Conservation (phyloP, 345 rosid species). For the Populus simonii region DNA sequence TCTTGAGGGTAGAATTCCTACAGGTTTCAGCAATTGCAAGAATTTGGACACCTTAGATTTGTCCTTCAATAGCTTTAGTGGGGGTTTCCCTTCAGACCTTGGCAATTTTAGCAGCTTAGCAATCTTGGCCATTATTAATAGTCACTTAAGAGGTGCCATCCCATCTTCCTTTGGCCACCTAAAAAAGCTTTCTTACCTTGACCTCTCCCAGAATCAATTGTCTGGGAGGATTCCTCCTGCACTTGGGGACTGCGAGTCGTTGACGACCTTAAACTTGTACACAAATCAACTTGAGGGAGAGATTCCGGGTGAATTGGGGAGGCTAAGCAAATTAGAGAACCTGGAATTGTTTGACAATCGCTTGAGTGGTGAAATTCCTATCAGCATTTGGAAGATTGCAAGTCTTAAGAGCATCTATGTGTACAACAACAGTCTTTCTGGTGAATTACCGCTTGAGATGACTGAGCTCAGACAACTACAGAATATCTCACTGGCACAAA, state of each 20-base stretch:
- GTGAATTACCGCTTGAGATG: no score
- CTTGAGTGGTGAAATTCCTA: no score
- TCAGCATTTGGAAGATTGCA: no score
- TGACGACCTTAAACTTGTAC: slow-evolving; percentile 37
- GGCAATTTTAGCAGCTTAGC: slow-evolving; percentile 53
- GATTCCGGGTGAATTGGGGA: slow-evolving; percentile 55
- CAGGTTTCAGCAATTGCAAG: slow-evolving; percentile 39
- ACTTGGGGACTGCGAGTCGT: slow-evolving; percentile 57
- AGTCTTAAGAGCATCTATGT: no score
- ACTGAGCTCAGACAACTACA: no score
- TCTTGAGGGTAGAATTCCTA: slow-evolving; percentile 16
- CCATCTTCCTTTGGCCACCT: no score
- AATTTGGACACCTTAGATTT: slow-evolving; percentile 41
- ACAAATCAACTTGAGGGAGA: slow-evolving; percentile 61
- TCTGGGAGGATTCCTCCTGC: slow-evolving; percentile 63
- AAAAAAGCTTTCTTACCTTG: slow-evolving; percentile 31
- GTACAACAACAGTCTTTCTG: no score
- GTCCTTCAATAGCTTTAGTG: slow-evolving; percentile 48
- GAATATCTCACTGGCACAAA: no score
- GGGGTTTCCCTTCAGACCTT: slow-evolving; percentile 49
- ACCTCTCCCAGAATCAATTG: slow-evolving; percentile 56
- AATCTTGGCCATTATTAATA: slow-evolving; percentile 30
- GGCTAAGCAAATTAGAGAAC: slow-evolving; percentile 19
- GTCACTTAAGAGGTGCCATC: slow-evolving; percentile 41
- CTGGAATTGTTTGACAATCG: no score